A percentile compares a stretch with the other conserved stretches of the same genome.
These are phyloP conservation scores for Lodderomyces elongisporus DNA, from an alignment of 1,139 yeast species.

Conservation along the genomic window DNA sequence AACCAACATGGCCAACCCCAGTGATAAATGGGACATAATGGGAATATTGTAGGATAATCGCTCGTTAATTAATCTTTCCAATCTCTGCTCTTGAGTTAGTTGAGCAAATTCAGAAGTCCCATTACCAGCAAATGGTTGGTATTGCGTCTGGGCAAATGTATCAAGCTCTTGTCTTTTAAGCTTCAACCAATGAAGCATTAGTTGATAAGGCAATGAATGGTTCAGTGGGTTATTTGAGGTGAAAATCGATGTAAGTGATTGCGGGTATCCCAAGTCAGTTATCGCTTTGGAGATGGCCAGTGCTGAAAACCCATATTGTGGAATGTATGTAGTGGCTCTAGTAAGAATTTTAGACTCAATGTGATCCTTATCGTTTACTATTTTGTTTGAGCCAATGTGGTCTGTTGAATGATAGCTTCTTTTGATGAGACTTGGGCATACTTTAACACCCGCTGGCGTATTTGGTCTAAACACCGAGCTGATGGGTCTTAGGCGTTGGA, in stretches of 20 bases:
- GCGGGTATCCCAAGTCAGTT: constrained; percentile 56
- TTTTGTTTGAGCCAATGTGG: constrained; percentile 31
- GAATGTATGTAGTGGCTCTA: constrained; percentile 49
- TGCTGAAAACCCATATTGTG: constrained; percentile 63
- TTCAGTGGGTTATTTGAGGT: constrained; percentile 23
- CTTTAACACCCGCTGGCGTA: too few species aligned
- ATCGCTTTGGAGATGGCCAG: constrained; percentile 61
- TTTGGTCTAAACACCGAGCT: too few species aligned
- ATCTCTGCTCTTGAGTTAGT: constrained; percentile 55
- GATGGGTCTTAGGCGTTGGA: too few species aligned
- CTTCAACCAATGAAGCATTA: constrained; percentile 43
- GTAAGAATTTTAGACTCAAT: constrained; percentile 33
- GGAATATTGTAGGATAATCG: constrained; percentile 64
- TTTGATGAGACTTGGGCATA: too few species aligned
- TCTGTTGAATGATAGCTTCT: constrained; percentile 31
- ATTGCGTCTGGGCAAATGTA: constrained; percentile 25
- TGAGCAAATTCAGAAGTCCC: constrained; percentile 14
- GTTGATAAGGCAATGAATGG: constrained; percentile 39
- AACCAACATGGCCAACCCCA: constrained; percentile 52
- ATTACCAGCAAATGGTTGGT: too few species aligned
- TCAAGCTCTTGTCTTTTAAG: constrained; percentile 30
- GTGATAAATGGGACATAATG: constrained; percentile 37
- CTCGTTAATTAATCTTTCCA: constrained; percentile 47
- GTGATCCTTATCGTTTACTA: constrained; percentile 21
- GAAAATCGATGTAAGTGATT: constrained; percentile 61